Evolutionary conservation across 78 protist species (phyloP), one percentile per base, ranked within the genome.

Genomic region (Cyanophora paradoxa): DNA sequence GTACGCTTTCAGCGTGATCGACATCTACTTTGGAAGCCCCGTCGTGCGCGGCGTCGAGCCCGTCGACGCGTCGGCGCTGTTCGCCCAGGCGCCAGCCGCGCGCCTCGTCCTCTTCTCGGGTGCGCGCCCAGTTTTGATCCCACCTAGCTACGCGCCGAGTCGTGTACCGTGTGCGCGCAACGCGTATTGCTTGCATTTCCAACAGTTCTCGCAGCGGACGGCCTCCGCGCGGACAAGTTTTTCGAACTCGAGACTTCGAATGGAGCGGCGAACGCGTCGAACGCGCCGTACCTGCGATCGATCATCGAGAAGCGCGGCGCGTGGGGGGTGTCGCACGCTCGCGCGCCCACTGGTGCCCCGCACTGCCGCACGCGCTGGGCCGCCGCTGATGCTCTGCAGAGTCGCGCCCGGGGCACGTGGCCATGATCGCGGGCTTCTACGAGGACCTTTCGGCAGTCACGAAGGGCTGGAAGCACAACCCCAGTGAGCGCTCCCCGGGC

Each of bases 371-470:
- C n/a, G n/a, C n/a, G n/a, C n/a, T n/a, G n/a, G n/a, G n/a, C n/a
- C n/a, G n/a, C n/a, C n/a, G n/a, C n/a, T n/a, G n/a, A n/a, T n/a
- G n/a, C n/a, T n/a, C n/a, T n/a, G n/a, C 96, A 20, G 96, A 92
- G 44, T 86, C 96, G 4, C 59, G 96, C 46, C 96, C 96, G 17
- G 87, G 96, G 10, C 96, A 92, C 59, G 94, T 90, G 16, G 91
- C 96, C 37, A 16, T 92, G 83, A 75, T 86, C 19, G 91, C 94
- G 11, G 96, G 96, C 24, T 79, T 92, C 76, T 92, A 88, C 39
- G 96, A 92, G 71, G 96, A 92, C 73, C 87, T 87, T 11, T 46
- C 78, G 13, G 96, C 96, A 10, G 96, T 92, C 46, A 88, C 92
- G 40, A 85, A 82, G 41, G 90, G 90, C n/a, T n/a, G n/a, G n/a